phyloP scores from a whole-genome alignment of 2,329 filamentous ascomycete genomes.

The Botrytis fabae region DNA sequence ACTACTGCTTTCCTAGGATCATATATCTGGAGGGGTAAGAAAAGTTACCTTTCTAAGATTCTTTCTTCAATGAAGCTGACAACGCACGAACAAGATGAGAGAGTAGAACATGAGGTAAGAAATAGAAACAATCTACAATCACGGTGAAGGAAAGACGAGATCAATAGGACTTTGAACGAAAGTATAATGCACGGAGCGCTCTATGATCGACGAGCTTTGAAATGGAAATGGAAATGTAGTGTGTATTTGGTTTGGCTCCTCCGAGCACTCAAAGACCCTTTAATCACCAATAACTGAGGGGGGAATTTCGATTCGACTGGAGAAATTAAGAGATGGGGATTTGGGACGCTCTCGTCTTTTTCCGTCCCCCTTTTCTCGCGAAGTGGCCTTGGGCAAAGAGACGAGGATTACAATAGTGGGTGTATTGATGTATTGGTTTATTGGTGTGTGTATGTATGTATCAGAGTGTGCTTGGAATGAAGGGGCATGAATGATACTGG shows the following conservation, averaged over 20 bases:
- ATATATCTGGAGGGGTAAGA: slow-evolving; percentile 7
- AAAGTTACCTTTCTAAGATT: neutral
- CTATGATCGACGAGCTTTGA: slow-evolving; percentile 25
- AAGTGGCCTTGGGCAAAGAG: neutral
- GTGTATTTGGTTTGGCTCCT: slow-evolving; percentile 14
- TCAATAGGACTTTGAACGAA: slow-evolving; percentile 10
- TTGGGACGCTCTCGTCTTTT: neutral
- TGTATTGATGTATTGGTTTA: neutral
- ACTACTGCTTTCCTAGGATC: slow-evolving; percentile 12
- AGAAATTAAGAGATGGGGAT: neutral
- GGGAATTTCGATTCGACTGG: neutral
- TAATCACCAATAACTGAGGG: slow-evolving; percentile 6
- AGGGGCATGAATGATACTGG: neutral
- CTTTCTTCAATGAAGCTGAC: slow-evolving; percentile 21
- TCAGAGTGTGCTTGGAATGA: neutral
- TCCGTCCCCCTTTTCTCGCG: neutral
- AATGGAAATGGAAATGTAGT: slow-evolving; percentile 1
- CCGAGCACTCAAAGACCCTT: slow-evolving; percentile 28
- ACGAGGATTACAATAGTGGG: neutral
- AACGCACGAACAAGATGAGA: slow-evolving; percentile 15
- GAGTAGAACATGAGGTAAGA: slow-evolving; percentile 22
- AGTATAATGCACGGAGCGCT: slow-evolving; percentile 33
- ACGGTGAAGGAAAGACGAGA: slow-evolving; percentile 27
- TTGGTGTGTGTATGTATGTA: slow-evolving; percentile 1
- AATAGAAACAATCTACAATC: slow-evolving; percentile 25